Conservation (phyloP, 2,329 filamentous ascomycete species). For the Pseudogymnoascus sp. region DNA sequence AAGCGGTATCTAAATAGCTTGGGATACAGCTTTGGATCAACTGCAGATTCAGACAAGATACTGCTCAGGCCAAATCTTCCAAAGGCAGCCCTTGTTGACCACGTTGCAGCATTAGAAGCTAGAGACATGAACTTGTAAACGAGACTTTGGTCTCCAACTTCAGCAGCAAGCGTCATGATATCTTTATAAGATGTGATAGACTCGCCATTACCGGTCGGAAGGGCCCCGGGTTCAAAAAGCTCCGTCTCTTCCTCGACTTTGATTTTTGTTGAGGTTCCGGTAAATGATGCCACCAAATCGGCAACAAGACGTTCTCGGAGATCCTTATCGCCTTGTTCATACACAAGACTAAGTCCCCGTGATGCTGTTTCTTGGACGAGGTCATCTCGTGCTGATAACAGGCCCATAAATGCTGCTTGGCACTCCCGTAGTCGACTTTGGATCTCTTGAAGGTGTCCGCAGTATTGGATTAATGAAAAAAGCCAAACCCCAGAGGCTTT, state of each 20-base stretch:
- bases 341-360: constrained; percentile 81
- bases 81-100: constrained; percentile 95
- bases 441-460: constrained; percentile 67
- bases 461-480: constrained; percentile 83
- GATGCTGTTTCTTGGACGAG: constrained; percentile 94
- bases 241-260: constrained; percentile 79
- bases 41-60: constrained; percentile 77
- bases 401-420: constrained; percentile 79
- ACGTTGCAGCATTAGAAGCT: constrained; percentile 90
- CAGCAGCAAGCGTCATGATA: constrained; percentile 89
- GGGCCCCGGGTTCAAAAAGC: constrained; percentile 80
- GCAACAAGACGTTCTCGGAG: constrained; percentile 77
- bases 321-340: constrained; percentile 77
- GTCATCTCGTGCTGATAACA: constrained; percentile 82
- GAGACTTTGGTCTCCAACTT: constrained; percentile 91
- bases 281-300: constrained; percentile 84
- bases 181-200: constrained; percentile 96
- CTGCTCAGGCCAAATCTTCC: constrained; percentile 87
- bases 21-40: constrained; percentile 90
- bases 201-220: constrained; percentile 82
- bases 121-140: constrained; percentile 98
- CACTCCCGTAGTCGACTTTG: constrained; percentile 67
- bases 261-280: constrained; percentile 62
- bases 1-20: constrained; percentile 93
- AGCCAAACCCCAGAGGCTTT: constrained; percentile 96